Evolutionary conservation across 75 land plant genomes (phyloP), one percentile per base, ranked within the genome.

Genomic region (Pinus tabuliformis): DNA sequence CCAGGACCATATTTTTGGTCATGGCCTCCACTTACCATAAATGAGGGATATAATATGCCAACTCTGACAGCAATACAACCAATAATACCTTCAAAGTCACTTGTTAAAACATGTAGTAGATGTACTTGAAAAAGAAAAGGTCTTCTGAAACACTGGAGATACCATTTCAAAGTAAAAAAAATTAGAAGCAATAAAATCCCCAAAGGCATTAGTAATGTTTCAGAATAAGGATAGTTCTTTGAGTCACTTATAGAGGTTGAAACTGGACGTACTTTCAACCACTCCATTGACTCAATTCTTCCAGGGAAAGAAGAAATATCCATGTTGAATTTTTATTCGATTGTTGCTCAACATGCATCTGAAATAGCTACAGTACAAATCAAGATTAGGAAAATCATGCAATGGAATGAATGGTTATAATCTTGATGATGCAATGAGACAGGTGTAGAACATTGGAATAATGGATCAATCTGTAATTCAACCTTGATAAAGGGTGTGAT

Each of bases 1-100:
- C 99, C 99, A 66, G 98, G 99, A 71, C 99, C 99, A 72, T 91
- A 92, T 83, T 97, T 97, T 76, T 97, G 98, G 98, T 82, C 98
- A 37, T 94, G 95, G 99, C 66, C 91, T 20, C 98, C 95, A 30
- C 94, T 94, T 68, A 33, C 70, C 24, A 59, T 17, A 24, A 76
- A 78, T 33, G 66, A 20, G 4, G 72, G 58, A 60, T 13, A 45
- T 39, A 59, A 63, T 45, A 39, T 65, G 61, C 78, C 66, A 49
- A 76, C 62, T 59, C 58, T 22, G 6, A 24, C 11, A 20, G 12
- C 12, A n/a, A 33, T 80, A 42, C 62, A 78, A 56, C 59, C 78
- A 26, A 66, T 61, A 28, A 20, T 22, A 22, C 75, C 83, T 65
- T 12, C 76, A 49, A 72, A 76, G 30, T 26, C 78, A 11, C 16